phyloP scores from a whole-genome alignment of 768 basidiomycete genomes.

The Pulveroboletus sp. region DNA sequence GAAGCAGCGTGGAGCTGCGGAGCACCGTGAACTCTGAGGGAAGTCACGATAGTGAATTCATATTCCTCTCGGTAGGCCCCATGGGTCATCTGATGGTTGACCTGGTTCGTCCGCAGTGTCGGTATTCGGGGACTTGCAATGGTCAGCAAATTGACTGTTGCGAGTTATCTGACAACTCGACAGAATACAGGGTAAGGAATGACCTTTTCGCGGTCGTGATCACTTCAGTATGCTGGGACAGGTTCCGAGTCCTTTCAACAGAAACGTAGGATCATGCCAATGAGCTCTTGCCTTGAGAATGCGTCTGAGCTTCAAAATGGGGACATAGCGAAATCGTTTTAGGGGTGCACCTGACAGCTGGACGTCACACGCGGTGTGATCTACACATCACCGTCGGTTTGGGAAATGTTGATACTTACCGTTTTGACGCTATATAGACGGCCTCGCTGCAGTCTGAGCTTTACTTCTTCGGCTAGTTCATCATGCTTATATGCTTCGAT shows the following conservation, averaged over 20 bases:
- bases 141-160: not conserved
- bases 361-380: constrained; percentile 1
- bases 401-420: not conserved
- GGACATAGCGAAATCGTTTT: not conserved
- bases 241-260: not conserved
- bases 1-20: constrained; percentile 23
- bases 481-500: too few species aligned
- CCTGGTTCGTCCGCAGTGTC: constrained; percentile 2
- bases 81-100: constrained; percentile 2
- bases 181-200: not conserved
- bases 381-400: not conserved
- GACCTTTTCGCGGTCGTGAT: not conserved
- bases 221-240: not conserved
- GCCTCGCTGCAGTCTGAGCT: constrained; percentile 7
- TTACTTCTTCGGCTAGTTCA: constrained; percentile 1
- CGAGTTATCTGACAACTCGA: not conserved
- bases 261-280: not conserved
- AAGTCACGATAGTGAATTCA: constrained; percentile 10
- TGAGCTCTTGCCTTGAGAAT: not conserved
- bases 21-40: constrained; percentile 9
- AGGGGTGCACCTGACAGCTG: not conserved
- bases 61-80: constrained; percentile 4
- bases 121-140: not conserved
- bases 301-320: not conserved
- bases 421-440: constrained; percentile 6